Base-by-base conservation (phyloP, 208 protist species). In the Novymonas esmeraldas region DNA sequence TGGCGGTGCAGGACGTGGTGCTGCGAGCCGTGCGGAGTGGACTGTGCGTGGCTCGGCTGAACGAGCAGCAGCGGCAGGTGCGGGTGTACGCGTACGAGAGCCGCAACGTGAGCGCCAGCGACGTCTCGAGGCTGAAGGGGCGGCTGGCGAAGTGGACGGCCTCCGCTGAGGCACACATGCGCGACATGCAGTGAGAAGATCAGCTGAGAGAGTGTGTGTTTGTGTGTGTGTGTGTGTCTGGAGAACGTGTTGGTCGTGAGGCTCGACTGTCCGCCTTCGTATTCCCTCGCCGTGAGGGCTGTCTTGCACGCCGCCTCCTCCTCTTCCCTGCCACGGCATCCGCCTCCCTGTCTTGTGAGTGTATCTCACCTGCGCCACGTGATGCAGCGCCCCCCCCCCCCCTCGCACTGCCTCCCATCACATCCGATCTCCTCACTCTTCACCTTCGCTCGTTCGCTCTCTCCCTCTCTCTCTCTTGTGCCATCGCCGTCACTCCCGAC, bases 21-120 rank as follows among this genome's bases (percentile, higher is more conserved):
- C 42, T 88, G 31, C 66, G 78, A 6, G 81, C 81, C 42, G 79
- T 85, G 52, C 76, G 71, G 39, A 67, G 82, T 10, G 57, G 62
- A 7, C 45, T 92, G 6, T 67, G 86, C 45, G 58, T 73, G 56
- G 82, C 78, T 3, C 76, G 82, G 20, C 73, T 92, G 28, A 51
- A 92, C 52, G 79, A 81, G 44, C 49, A 70, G 29, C 54, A 59
- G 3, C 70, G 73, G 18, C 38, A 70, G 31, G 33, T 88, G 57
- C 44, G 79, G 2, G 66, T 88, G 28, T 73, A 73, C 51, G 64
- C 84, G 18, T 82, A 79, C 29, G 60, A 73, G 13, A 76, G 73
- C 11, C 78, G 85, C 6, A 70, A 84, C 20, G 82, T 87, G 20
- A 60, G 48, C 16, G 42, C 26, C 0, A 44, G 49, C 4, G 82